Evolutionary conservation across 352 stramenopile species (phyloP), one percentile per base, ranked within the genome.

Genomic region (Chrysophaeum taylorii): DNA sequence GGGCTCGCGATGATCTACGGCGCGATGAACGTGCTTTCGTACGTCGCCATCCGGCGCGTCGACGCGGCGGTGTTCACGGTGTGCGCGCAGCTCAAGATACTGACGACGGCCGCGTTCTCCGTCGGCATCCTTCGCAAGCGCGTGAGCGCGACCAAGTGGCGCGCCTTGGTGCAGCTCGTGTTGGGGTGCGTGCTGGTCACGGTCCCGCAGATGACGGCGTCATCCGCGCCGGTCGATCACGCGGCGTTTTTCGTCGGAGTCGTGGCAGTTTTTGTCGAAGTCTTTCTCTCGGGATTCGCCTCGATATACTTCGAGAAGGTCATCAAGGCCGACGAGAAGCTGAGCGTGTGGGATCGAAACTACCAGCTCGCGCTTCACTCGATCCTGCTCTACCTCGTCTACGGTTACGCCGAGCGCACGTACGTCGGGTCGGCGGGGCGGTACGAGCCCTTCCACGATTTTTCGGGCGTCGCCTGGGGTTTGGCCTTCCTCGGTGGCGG

Each of bases 301-400:
- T 85, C 81, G 21, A 88, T 89, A 60, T 89, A 89, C 73, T 90
- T 92, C 74, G 84, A 90, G 75, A 90, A 89, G 68, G 83, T 89
- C 12, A 84, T 92, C 48, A 81, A 81, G 64, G 69, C 37, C 2
- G 57, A 31, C 1, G 73, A 86, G 50, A 75, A 85, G 53, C 64
- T 90, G 41, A 76, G 64, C 2, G 85, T 92, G 64, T 92, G 83
- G 84, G 84, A 90, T 73, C 78, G 85, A 27, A 92, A 92, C 75
- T 89, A 87, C 72, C 83, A 90, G 73, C 69, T 77, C 36, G 68
- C 70, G 27, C 57, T 75, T 29, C 71, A 72, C 39, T 77, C 73
- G 25, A 72, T 77, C 41, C 31, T 66, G 35, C 54, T 75, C 54
- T 76, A 62, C 50, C 25, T 33, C 39, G 53, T 41, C 31, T 61